Base-by-base conservation (phyloP, 352 stramenopile species). In the Globisporangium takayamanum region DNA sequence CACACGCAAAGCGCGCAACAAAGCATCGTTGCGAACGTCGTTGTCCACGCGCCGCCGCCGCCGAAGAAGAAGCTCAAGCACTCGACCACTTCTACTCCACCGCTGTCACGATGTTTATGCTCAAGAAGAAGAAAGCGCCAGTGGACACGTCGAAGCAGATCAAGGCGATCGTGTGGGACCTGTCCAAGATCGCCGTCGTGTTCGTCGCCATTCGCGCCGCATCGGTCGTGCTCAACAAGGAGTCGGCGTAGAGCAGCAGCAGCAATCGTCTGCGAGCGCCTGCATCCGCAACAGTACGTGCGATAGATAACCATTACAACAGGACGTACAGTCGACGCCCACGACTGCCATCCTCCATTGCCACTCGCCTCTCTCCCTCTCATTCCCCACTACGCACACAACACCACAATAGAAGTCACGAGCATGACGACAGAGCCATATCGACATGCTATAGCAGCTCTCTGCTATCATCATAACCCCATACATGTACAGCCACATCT, bases 81-180 rank as follows among this genome's bases (percentile, higher is more conserved):
- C n/a, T 10, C 44, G 20, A 33, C 28, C 28, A 33, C 28, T n/a
- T n/a, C 44, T 18, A 5, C 28, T 28, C 15, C 1, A 33, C 36
- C 6, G 33, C 33, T n/a, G 56, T 33, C 55, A 73, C 36, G 49
- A 91, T 91, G 81, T 91, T 91, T 55, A 88, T 89, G 81, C 81
- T 91, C 66, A 89, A 88, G 74, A 93, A 93, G 77, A 91, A 92
- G 77, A 89, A 91, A 69, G 72, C 80, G 68, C 80, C 89, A 67
- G 78, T 92, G 48, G 84, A 93, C 69, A 74, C 70, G 49, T 69
- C 64, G 62, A 86, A 91, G 73, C 79, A 89, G 67, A 69, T 89
- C 63, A 90, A 89, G 68, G 77, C 77, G 15, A 70, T 89, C 46
- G 75, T 60, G 11, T 89, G 77, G 81, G 84, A 92, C 53, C 59